Base-by-base conservation (phyloP, 139 green algal species). In the Microglena sp. region DNA sequence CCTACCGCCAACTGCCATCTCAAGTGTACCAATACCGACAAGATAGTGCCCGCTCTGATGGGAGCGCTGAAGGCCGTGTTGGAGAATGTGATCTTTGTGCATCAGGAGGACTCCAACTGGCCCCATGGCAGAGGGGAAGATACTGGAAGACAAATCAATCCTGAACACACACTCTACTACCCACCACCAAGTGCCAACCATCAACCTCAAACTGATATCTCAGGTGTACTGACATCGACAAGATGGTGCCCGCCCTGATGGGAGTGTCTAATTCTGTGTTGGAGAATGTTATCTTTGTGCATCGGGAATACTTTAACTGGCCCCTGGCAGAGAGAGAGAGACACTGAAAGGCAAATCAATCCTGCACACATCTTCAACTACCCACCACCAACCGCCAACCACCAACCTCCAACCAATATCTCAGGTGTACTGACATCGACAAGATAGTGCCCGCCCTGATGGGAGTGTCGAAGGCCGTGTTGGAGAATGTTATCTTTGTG, bases 401-500 rank as follows among this genome's bases (percentile, higher is more conserved):
- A n/a, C n/a, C n/a, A n/a, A n/a, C n/a, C n/a, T n/a, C n/a, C n/a
- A n/a, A n/a, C n/a, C n/a, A n/a, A n/a, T n/a, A n/a, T n/a, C n/a
- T n/a, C n/a, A 57, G 73, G 7, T 77, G 69, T 27, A 53, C 82
- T 1, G 94, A 99, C 70, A 95, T 99, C 29, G 91, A 99, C 77
- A 69, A 78, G 1, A 79, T 89, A 55, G 82, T 99, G 50, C 91
- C 92, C 3, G 66, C 45, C 1, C 71, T 98, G 21, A 99, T 99
- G 94, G 90, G 90, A 2, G 92, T 98, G 27, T 88, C 71, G 29
- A 95, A 97, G 82, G 53, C 81, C 24, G 70, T 87, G 56, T 79
- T 99, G 64, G 93, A 98, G 60, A 96, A 95, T 66, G 94, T 99
- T 26, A 94, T 99, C 43, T 99, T 99, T 69, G 94, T 99, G 45